These are phyloP conservation scores for Blepharisma stoltei DNA, from an alignment of 73 alveolate species.

Conservation along the genomic window DNA sequence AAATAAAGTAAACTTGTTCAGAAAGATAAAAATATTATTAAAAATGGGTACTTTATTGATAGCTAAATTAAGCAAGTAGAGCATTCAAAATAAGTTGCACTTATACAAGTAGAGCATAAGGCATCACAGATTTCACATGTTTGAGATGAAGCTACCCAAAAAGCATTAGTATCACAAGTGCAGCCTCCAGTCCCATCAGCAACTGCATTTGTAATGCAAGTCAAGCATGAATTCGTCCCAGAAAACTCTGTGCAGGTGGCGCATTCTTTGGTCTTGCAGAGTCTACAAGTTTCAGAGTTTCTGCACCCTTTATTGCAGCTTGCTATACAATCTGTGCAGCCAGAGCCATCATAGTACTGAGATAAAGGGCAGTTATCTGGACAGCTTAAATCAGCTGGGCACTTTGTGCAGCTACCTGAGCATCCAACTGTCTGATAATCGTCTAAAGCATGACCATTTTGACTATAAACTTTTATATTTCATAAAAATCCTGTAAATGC, in stretches of 20 bases:
- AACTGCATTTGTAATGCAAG: background rate
- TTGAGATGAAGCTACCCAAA: background rate
- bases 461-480: background rate
- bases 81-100: background rate
- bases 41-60: too few species aligned
- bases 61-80: background rate
- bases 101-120: background rate
- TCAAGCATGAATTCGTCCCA: background rate
- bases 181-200: background rate
- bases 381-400: background rate
- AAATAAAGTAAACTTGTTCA: too few species aligned
- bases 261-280: background rate
- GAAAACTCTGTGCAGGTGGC: background rate
- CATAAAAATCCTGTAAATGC: background rate
- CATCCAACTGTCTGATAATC: background rate
- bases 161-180: background rate
- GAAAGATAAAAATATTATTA: too few species aligned
- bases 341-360: background rate
- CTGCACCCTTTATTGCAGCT: background rate
- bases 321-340: background rate
- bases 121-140: constrained; percentile 6
- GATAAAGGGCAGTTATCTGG: background rate
- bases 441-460: background rate
- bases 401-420: background rate
- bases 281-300: background rate